These are phyloP conservation scores for Agaricales sp. DNA, from an alignment of 1,284 basidiomycete genomes.

Conservation along the genomic window DNA sequence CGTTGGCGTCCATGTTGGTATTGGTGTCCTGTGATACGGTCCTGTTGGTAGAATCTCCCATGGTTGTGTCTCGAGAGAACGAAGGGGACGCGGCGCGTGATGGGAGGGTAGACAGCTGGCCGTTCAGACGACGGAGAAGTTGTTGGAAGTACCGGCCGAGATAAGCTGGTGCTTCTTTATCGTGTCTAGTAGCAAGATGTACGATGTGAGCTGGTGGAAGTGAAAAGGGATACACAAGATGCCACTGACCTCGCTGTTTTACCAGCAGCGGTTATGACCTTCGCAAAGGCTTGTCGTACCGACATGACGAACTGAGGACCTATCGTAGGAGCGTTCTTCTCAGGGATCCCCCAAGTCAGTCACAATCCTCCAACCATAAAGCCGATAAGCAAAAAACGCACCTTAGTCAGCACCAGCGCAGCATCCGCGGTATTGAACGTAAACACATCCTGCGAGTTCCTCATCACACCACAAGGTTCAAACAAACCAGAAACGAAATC, in stretches of 20 bases:
- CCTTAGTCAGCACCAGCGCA: not conserved
- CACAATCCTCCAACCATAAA: no score
- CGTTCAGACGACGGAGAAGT: not conserved
- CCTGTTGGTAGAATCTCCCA: no score
- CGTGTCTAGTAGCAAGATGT: not conserved
- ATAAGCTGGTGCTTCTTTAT: not conserved
- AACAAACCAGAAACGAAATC: not conserved
- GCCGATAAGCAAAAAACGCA: not conserved
- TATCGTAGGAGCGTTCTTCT: not conserved
- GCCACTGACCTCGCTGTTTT: not conserved
- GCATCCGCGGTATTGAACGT: not conserved
- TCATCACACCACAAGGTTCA: not conserved
- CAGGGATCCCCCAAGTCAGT: not conserved
- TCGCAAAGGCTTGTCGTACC: not conserved
- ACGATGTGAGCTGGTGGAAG: not conserved
- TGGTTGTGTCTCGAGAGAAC: no score
- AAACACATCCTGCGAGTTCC: conserved; percentile 1
- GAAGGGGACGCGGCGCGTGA: not conserved
- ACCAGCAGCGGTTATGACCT: not conserved
- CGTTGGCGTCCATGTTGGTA: no score
- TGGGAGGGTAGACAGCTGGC: not conserved
- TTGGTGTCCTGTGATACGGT: no score
- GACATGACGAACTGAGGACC: conserved; percentile 1
- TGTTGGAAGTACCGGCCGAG: not conserved
- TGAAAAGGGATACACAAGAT: not conserved